Percentiles rank a stretch among this genome's conserved stretches.
These are phyloP conservation scores for Secale cereale DNA, from an alignment of 176 grass and related monocot genomes.

Conservation along the genomic window DNA sequence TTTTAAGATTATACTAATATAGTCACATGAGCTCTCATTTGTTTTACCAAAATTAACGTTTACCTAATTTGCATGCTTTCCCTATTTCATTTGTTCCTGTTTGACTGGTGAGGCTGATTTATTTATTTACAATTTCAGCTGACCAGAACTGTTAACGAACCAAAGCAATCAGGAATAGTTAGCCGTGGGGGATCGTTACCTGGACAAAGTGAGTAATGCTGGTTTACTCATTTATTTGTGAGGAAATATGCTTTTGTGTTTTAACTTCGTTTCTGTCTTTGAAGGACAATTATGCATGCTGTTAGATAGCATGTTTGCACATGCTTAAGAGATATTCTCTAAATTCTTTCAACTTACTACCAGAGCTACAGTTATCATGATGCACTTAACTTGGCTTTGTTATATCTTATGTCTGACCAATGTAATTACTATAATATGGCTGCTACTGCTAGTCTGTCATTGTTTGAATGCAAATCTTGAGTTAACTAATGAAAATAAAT, in stretches of 20 bases:
- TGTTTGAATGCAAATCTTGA: background rate
- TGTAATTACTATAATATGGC: background rate
- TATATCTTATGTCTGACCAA: slow-evolving; percentile 7
- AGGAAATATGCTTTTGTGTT: background rate
- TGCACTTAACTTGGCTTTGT: background rate
- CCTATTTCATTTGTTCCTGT: background rate
- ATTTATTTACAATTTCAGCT: slow-evolving; percentile 44
- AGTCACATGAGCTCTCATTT: slow-evolving; percentile 9
- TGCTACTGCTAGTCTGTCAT: background rate
- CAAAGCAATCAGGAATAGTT: slow-evolving; percentile 42
- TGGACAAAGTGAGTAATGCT: slow-evolving; percentile 58
- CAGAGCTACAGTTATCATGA: background rate
- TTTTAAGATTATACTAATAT: background rate
- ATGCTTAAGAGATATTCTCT: slow-evolving; percentile 3
- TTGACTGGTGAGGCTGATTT: background rate
- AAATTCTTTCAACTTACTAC: background rate
- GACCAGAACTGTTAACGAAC: slow-evolving; percentile 48
- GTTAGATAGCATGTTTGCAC: background rate
- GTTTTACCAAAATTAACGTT: background rate
- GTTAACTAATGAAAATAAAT: background rate
- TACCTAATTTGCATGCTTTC: background rate
- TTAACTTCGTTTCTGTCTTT: background rate
- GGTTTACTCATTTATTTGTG: background rate
- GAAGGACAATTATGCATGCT: background rate
- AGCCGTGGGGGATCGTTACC: slow-evolving; percentile 43